phyloP scores from a whole-genome alignment of 345 rosid species.

The Rhodomyrtus tomentosa region DNA sequence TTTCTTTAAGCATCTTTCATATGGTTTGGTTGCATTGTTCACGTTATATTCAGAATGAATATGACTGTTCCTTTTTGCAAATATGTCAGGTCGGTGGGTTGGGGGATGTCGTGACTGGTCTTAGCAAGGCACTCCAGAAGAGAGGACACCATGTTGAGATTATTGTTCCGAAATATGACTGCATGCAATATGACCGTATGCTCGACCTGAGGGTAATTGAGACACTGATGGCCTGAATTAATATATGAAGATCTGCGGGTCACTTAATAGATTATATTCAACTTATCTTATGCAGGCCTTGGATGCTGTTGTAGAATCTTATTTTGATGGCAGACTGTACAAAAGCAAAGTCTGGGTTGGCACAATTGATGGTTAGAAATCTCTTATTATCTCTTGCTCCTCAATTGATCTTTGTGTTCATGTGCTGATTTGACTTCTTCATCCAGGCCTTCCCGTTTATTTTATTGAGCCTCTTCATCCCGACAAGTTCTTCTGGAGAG shows the following conservation, averaged over 20 bases:
- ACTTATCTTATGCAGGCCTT: conserved; percentile 45
- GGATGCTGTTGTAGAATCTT: conserved; percentile 73
- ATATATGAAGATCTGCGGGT: neutral
- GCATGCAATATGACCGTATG: conserved; percentile 74
- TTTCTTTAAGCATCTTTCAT: neutral
- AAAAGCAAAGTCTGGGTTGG: conserved; percentile 94
- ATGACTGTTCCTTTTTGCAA: neutral
- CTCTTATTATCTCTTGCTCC: neutral
- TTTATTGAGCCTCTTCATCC: conserved; percentile 98
- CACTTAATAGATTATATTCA: neutral
- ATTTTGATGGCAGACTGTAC: conserved; percentile 72
- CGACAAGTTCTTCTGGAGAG: conserved; percentile 91
- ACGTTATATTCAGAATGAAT: neutral
- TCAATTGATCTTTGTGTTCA: conserved; percentile 2
- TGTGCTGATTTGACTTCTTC: conserved; percentile 16
- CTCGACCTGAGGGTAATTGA: conserved; percentile 58
- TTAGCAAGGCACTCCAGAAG: conserved; percentile 86
- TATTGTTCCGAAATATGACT: conserved; percentile 91
- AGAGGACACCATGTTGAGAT: conserved; percentile 91
- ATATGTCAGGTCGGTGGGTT: conserved; percentile 83
- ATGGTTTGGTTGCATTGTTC: neutral
- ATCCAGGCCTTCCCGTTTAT: conserved; percentile 89
- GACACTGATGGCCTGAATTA: neutral
- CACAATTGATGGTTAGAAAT: conserved; percentile 61
- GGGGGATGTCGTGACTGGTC: conserved; percentile 96